Evolutionary conservation across 257 asterid species (phyloP).

Genomic region (Solanum okadae): DNA sequence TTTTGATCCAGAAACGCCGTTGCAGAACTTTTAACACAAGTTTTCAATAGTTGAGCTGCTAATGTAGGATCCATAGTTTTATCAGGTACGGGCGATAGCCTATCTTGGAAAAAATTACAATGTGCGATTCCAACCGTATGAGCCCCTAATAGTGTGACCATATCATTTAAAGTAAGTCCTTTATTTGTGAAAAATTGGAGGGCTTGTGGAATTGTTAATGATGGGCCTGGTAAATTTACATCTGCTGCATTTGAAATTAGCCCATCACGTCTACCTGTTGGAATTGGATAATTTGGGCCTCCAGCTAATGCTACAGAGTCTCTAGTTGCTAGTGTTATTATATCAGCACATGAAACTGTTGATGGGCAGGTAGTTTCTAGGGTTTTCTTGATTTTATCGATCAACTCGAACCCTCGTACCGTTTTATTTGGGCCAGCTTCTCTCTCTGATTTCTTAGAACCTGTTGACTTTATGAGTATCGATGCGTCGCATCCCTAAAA

Average conservation of each 20-base stretch:
- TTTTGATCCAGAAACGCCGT: constrained; percentile 59
- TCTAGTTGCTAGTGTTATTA: constrained; percentile 68
- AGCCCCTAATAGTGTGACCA: constrained; percentile 69
- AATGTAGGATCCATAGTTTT: constrained; percentile 35
- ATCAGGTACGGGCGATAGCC: constrained; percentile 24
- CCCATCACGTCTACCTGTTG: constrained; percentile 71
- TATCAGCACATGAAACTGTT: constrained; percentile 68
- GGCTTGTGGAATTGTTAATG: constrained; percentile 20
- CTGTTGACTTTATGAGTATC: constrained; percentile 17
- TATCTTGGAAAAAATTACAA: constrained; percentile 47
- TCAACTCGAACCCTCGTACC: constrained; percentile 40
- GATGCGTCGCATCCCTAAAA: constrained; percentile 34
- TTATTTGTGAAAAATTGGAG: constrained; percentile 28
- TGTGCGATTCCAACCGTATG: constrained; percentile 75
- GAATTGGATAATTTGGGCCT: constrained; percentile 40
- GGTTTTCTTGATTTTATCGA: constrained; percentile 47
- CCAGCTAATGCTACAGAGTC: constrained; percentile 64
- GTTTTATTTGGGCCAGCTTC: constrained; percentile 21
- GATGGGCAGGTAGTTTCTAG: constrained; percentile 42
- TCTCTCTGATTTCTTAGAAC: constrained; percentile 12
- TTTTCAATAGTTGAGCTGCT: constrained; percentile 26
- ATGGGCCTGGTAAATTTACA: constrained; percentile 65
- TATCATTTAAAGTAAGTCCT: constrained; percentile 41
- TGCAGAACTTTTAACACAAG: constrained; percentile 40
- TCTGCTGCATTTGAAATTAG: constrained; percentile 25